Conservation (phyloP, 2,329 filamentous ascomycete species). For the Cercospora sp. region DNA sequence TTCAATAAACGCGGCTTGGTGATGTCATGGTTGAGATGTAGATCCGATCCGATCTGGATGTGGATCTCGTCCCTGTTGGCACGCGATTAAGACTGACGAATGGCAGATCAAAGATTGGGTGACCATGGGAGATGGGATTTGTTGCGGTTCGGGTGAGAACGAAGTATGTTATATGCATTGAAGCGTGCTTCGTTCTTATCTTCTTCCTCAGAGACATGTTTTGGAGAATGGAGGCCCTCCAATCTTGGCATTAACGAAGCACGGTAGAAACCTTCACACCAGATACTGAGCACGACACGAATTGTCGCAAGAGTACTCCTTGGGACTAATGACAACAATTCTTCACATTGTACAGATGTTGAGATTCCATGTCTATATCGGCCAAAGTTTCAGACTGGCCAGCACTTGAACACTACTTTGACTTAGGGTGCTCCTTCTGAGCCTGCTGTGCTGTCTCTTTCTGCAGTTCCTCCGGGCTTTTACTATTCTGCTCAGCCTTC, state of each 20-base stretch:
- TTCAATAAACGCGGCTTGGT: neutral
- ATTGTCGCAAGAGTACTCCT: neutral
- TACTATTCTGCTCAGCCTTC: constrained; percentile 46
- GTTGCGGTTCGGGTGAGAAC: neutral
- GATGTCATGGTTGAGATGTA: constrained; percentile 2
- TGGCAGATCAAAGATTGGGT: neutral
- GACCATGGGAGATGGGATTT: neutral
- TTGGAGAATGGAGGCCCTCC: neutral
- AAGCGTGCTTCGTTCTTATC: neutral
- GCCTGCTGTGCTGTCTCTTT: constrained; percentile 46
- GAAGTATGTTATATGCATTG: neutral
- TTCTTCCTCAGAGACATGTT: neutral
- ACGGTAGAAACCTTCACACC: neutral
- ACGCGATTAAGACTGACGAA: neutral
- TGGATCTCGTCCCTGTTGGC: neutral
- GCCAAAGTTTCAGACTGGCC: constrained; percentile 26
- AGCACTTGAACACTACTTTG: neutral
- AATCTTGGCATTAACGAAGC: neutral
- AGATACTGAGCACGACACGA: neutral
- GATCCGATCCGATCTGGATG: neutral
- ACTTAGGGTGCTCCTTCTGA: constrained; percentile 40
- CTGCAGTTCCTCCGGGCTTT: constrained; percentile 49
- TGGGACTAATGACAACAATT: neutral
- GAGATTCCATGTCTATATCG: neutral
- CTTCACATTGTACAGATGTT: neutral